Percentiles rank a stretch among this genome's conserved stretches.
phyloP scores from a whole-genome alignment of 139 green algal species.

The Diplosphaera chodatii region DNA sequence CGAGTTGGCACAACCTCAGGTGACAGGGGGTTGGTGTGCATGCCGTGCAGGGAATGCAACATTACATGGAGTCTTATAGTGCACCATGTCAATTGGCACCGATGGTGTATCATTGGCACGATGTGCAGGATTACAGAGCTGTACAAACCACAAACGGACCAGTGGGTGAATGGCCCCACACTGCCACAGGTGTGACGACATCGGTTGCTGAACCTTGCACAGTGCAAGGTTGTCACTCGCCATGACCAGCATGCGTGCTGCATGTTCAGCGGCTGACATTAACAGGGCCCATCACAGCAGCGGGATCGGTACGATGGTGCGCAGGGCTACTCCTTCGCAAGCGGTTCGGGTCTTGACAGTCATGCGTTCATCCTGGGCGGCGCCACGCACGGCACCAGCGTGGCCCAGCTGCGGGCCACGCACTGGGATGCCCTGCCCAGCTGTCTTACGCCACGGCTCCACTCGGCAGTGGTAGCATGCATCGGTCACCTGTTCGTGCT shows the following conservation, averaged over 20 bases:
- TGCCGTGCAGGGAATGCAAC: too few relatives aligned
- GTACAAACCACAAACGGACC: slow-evolving; percentile 40
- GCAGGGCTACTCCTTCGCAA: slow-evolving; percentile 8
- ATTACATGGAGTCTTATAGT: too few relatives aligned
- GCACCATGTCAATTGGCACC: too few relatives aligned
- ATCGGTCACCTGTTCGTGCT: slow-evolving; percentile 27
- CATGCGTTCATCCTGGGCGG: slow-evolving; percentile 10
- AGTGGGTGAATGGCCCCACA: slow-evolving; percentile 32
- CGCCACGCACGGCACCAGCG: slow-evolving; percentile 20
- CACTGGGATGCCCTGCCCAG: slow-evolving; percentile 9
- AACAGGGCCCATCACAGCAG: too few relatives aligned
- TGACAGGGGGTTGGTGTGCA: too few relatives aligned
- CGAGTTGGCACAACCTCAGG: slow-evolving; percentile 13
- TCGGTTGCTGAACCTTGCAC: too few relatives aligned
- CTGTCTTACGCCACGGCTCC: slow-evolving; percentile 24
- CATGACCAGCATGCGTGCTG: too few relatives aligned
- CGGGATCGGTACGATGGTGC: not conserved
- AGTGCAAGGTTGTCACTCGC: too few relatives aligned
- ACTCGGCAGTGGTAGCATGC: slow-evolving; percentile 24
- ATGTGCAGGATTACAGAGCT: slow-evolving; percentile 41
- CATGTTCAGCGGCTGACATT: too few relatives aligned
- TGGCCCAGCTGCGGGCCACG: slow-evolving; percentile 7
- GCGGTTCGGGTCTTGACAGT: slow-evolving; percentile 6
- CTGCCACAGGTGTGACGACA: slow-evolving; percentile 24
- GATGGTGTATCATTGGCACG: too few relatives aligned